Conservation (phyloP, 2,329 filamentous ascomycete species). For the Colletotrichum liaoningense region DNA sequence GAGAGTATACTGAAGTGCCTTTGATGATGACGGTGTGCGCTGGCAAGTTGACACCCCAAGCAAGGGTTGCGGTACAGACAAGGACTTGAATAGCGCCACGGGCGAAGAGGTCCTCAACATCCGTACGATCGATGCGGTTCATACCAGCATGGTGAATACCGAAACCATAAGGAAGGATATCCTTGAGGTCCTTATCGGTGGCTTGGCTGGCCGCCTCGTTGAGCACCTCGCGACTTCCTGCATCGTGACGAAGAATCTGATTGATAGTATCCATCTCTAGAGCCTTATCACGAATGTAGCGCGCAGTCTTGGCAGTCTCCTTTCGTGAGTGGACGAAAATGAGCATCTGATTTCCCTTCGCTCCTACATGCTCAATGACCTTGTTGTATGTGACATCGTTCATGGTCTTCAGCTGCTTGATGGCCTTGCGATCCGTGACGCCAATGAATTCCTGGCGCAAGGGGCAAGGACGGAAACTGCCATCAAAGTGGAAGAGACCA, state of each 20-base stretch:
- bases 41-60: constrained; percentile 98
- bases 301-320: constrained; percentile 97
- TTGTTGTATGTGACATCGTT: constrained; percentile 99
- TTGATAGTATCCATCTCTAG: constrained; percentile 97
- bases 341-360: constrained; percentile 95
- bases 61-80: constrained; percentile 96
- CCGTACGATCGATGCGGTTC: constrained; percentile 92
- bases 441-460: constrained; percentile 97
- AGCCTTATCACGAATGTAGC: constrained; percentile 95
- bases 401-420: constrained; percentile 99
- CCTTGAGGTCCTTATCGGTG: constrained; percentile 89
- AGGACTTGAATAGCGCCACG: constrained; percentile 94
- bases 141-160: constrained; percentile 99
- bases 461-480: constrained; percentile 92
- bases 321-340: constrained; percentile 99
- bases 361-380: constrained; percentile 94
- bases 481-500: constrained; percentile 96
- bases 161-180: constrained; percentile 94
- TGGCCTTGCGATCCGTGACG: constrained; percentile 96
- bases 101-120: constrained; percentile 94
- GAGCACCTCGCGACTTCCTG: constrained; percentile 88
- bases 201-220: constrained; percentile 86
- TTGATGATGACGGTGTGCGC: constrained; percentile 99
- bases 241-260: constrained; percentile 92
- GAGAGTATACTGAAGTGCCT: constrained; percentile 96